Evolutionary conservation across 345 rosid species (phyloP).

Genomic region (Hibiscus tridactylites): DNA sequence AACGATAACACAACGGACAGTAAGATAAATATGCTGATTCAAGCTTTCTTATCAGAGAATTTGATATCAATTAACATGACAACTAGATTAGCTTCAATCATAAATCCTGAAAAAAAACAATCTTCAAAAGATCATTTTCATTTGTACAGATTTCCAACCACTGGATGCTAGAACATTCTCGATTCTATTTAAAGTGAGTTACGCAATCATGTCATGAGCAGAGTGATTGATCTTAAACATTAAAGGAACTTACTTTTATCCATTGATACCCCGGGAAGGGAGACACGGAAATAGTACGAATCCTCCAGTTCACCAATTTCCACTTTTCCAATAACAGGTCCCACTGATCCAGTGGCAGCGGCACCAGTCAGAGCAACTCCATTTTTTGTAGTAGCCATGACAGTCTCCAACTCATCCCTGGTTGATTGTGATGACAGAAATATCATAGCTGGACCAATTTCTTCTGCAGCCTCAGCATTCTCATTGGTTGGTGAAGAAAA

Average conservation of each 20-base stretch:
- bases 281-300: constrained; percentile 50
- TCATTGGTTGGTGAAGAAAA: background rate
- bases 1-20: background rate
- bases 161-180: background rate
- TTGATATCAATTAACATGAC: background rate
- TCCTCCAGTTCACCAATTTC: constrained; percentile 62
- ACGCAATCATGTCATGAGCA: background rate
- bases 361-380: constrained; percentile 63
- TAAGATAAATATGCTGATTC: background rate
- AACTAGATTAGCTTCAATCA: background rate
- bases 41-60: background rate
- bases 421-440: constrained; percentile 35
- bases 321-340: constrained; percentile 44
- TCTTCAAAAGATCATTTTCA: too few relatives aligned
- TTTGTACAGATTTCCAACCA: background rate
- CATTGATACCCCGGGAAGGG: constrained; percentile 65
- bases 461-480: background rate
- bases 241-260: constrained; percentile 46
- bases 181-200: background rate
- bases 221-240: background rate
- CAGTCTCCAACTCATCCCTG: constrained; percentile 28
- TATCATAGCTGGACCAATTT: constrained; percentile 9
- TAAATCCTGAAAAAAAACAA: background rate
- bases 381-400: constrained; percentile 26
- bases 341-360: constrained; percentile 56